These are phyloP conservation scores for Cladosporium sp. DNA, from an alignment of 2,329 filamentous ascomycete genomes.

Conservation along the genomic window DNA sequence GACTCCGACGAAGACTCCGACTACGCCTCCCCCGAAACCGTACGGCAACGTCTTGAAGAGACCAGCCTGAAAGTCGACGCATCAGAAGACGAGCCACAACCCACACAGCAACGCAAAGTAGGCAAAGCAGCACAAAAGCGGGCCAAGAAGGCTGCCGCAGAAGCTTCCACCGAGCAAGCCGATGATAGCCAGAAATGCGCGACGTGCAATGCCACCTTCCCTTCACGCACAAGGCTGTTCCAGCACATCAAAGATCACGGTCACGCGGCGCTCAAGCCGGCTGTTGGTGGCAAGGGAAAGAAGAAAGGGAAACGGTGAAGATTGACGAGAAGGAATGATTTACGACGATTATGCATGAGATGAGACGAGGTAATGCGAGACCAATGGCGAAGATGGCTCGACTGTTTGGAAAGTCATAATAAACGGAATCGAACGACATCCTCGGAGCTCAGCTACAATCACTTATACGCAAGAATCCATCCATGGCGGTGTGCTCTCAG, in stretches of 20 bases:
- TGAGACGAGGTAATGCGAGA: no score
- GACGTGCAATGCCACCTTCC: slow-evolving; percentile 73
- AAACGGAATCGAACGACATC: no score
- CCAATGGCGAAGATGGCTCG: no score
- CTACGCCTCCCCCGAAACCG: slow-evolving; percentile 39
- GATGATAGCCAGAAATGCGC: slow-evolving; percentile 63
- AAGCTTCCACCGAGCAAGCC: slow-evolving; percentile 31
- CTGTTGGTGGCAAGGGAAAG: slow-evolving; percentile 20
- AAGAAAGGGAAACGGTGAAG: slow-evolving; percentile 29
- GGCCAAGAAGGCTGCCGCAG: slow-evolving; percentile 45
- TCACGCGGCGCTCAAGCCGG: slow-evolving; percentile 55
- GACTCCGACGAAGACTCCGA: slow-evolving; percentile 33
- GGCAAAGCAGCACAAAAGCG: slow-evolving; percentile 48
- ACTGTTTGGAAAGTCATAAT: no score
- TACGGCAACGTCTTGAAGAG: slow-evolving; percentile 36
- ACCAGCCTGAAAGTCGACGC: slow-evolving; percentile 28
- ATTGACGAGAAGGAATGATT: background rate
- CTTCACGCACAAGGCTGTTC: slow-evolving; percentile 69
- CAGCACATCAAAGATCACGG: slow-evolving; percentile 62
- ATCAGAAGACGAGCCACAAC: slow-evolving; percentile 20
- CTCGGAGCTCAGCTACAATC: no score
- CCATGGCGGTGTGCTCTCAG: no score
- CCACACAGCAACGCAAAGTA: slow-evolving; percentile 33
- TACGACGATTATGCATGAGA: background rate
- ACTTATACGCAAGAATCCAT: no score